A percentile compares a stretch with the other conserved stretches of the same genome.
Conservation (phyloP, 2,329 filamentous ascomycete genomes). For the Microsporum audouinii region DNA sequence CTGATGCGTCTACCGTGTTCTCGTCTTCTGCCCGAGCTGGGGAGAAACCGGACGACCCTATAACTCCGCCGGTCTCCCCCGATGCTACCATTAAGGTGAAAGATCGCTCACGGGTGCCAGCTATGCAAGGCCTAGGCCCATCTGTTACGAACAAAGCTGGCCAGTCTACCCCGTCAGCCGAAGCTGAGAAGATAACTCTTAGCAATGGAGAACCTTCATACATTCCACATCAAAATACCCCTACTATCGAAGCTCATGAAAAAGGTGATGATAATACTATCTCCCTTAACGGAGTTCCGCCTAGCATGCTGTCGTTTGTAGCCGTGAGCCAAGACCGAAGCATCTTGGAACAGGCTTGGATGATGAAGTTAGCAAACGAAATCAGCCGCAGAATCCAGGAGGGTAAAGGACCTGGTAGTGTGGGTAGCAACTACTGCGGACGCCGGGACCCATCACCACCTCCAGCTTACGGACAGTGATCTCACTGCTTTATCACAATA, state of each 20-base stretch:
- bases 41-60: constrained; percentile 46
- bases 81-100: constrained; percentile 14
- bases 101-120: constrained; percentile 4
- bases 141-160: constrained; percentile 13
- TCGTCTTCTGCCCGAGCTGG: constrained; percentile 49
- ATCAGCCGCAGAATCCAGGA: constrained; percentile 77
- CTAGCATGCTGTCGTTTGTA: constrained; percentile 7
- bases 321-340: constrained; percentile 18
- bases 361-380: constrained; percentile 71
- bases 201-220: background rate
- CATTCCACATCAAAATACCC: background rate
- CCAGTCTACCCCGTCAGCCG: background rate
- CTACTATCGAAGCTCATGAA: background rate
- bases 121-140: constrained; percentile 8
- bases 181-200: background rate
- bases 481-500: background rate
- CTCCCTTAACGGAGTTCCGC: background rate
- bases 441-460: constrained; percentile 32
- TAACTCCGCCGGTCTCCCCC: constrained; percentile 43
- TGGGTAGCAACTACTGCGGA: constrained; percentile 26
- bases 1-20: constrained; percentile 37
- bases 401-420: constrained; percentile 49
- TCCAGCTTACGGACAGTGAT: constrained; percentile 36
- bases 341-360: constrained; percentile 38
- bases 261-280: background rate